These are phyloP conservation scores for Candida bentonensis DNA, from an alignment of 805 yeast species.

Conservation along the genomic window DNA sequence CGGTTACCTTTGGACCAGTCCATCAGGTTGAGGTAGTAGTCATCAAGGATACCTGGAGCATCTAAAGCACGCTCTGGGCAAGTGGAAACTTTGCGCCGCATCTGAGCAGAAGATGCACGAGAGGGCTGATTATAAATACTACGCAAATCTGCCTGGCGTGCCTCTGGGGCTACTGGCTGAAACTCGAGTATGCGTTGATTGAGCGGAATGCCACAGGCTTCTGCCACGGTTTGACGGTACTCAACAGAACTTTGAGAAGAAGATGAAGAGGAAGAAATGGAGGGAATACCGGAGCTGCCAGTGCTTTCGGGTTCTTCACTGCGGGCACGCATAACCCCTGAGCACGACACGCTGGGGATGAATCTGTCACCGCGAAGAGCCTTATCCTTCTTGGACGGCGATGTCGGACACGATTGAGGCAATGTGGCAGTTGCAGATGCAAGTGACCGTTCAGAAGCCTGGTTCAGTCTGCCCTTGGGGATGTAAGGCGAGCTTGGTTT, in stretches of 20 bases:
- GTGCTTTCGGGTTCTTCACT: too few relatives aligned
- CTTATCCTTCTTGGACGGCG: background rate
- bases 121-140: background rate
- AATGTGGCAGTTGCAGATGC: background rate
- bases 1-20: constrained; percentile 79
- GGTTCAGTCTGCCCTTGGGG: background rate
- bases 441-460: background rate
- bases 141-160: constrained; percentile 13
- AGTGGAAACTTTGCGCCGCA: constrained; percentile 52
- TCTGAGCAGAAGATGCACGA: constrained; percentile 18
- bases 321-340: too few relatives aligned
- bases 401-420: background rate
- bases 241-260: too few relatives aligned
- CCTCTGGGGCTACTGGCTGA: constrained; percentile 73
- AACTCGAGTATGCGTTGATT: constrained; percentile 75
- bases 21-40: constrained; percentile 73
- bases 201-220: constrained; percentile 82
- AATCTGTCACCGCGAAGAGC: background rate
- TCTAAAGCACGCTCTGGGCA: constrained; percentile 89
- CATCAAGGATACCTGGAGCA: constrained; percentile 91
- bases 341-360: background rate
- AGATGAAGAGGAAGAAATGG: too few relatives aligned
- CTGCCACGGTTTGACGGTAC: constrained; percentile 35
- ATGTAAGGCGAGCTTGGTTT: background rate
- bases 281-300: too few relatives aligned